A percentile compares a stretch with the other conserved stretches of the same genome.
phyloP scores from a whole-genome alignment of 2,329 filamentous ascomycete genomes.

The Colletotrichum liriopes region DNA sequence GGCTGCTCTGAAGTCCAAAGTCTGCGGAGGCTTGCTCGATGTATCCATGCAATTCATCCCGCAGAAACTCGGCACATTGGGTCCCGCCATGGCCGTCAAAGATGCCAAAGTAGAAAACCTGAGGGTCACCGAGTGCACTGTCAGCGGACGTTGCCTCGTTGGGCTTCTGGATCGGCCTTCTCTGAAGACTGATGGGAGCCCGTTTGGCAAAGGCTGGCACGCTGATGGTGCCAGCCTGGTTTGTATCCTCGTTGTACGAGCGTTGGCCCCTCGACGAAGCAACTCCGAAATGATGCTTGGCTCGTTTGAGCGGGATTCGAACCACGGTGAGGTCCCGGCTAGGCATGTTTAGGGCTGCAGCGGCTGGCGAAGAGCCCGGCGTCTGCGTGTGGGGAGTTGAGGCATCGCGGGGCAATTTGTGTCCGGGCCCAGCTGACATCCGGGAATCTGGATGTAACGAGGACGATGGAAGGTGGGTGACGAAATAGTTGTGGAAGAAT shows the following conservation, averaged over 20 bases:
- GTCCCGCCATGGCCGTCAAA: constrained; percentile 96
- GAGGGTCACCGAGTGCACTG: constrained; percentile 87
- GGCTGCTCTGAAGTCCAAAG: constrained; percentile 85
- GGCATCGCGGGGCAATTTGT: constrained; percentile 89
- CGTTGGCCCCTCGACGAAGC: constrained; percentile 85
- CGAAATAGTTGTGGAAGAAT: constrained; percentile 95
- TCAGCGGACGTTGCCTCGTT: constrained; percentile 80
- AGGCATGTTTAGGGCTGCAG: constrained; percentile 72
- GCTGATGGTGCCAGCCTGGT: constrained; percentile 94
- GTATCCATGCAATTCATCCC: constrained; percentile 88
- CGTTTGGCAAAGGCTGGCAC: constrained; percentile 93
- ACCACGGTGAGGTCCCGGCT: constrained; percentile 91
- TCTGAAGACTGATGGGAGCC: constrained; percentile 75
- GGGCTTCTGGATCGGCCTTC: constrained; percentile 62
- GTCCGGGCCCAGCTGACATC: constrained; percentile 75
- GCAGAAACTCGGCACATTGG: constrained; percentile 89
- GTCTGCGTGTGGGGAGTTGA: constrained; percentile 81
- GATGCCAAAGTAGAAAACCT: constrained; percentile 97
- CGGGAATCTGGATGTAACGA: constrained; percentile 91
- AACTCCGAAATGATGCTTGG: constrained; percentile 96
- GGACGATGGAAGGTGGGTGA: constrained; percentile 94
- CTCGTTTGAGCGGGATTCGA: constrained; percentile 91
- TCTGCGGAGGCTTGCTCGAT: constrained; percentile 84
- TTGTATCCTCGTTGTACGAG: constrained; percentile 92
- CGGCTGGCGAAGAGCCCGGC: constrained; percentile 69